phyloP scores from a whole-genome alignment of 2,329 filamentous ascomycete species.

The Niveomyces coronatus region DNA sequence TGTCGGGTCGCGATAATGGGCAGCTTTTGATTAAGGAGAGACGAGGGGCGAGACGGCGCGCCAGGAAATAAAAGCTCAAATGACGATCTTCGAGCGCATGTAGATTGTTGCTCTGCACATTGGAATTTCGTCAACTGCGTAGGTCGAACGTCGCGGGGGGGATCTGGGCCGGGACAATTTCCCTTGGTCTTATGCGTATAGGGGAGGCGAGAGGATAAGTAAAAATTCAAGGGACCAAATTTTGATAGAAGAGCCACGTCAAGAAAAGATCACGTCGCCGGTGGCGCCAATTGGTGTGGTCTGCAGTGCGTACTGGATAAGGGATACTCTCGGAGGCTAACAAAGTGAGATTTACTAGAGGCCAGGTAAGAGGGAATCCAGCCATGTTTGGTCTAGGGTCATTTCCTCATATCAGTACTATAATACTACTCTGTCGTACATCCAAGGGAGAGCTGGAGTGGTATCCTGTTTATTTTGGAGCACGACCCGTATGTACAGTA shows the following conservation, averaged over 20 bases:
- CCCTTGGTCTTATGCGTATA: no score
- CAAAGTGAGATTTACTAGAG: slow-evolving; percentile 8
- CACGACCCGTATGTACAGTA: no score
- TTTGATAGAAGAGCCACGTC: no score
- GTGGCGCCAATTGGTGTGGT: no score
- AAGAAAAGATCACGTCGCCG: no score
- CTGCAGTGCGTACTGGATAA: slow-evolving; percentile 2
- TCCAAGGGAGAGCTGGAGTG: no score
- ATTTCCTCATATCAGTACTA: no score
- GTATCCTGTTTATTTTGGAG: no score
- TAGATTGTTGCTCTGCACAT: not conserved
- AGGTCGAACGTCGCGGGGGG: slow-evolving; percentile 1
- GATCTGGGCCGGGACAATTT: not conserved
- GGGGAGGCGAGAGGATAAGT: no score
- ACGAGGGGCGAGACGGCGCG: slow-evolving; percentile 1
- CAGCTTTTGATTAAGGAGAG: slow-evolving; percentile 1
- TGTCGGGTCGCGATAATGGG: slow-evolving; percentile 2
- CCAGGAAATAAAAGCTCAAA: not conserved
- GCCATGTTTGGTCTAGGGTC: slow-evolving; percentile 6
- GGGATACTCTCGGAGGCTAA: not conserved
- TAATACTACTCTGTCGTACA: no score
- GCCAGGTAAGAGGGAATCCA: slow-evolving; percentile 4
- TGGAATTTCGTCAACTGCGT: not conserved
- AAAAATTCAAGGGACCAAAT: no score
- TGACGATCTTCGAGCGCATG: not conserved